Percentiles rank a stretch among this genome's conserved stretches.
These are phyloP conservation scores for Solanum hybrid DNA, from an alignment of 305 asterid species.

Conservation along the genomic window DNA sequence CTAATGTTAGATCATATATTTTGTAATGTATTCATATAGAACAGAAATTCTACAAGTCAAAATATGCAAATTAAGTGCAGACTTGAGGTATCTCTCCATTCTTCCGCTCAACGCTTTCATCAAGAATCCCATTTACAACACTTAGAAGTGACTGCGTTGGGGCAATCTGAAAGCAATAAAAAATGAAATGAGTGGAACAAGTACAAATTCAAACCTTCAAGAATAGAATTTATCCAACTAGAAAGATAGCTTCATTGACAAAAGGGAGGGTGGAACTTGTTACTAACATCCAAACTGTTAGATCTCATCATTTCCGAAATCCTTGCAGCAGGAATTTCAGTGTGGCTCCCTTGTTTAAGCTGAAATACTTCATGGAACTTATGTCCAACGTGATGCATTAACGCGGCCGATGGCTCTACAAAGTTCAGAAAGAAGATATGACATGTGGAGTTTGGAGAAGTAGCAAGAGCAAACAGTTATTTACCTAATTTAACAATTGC, in stretches of 20 bases:
- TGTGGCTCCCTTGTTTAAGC: conserved; percentile 57
- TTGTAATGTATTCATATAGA: neutral
- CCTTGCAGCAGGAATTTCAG: conserved; percentile 65
- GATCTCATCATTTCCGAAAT: conserved; percentile 87
- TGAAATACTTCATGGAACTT: conserved; percentile 80
- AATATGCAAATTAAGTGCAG: conserved; percentile 14
- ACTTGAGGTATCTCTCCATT: conserved; percentile 86
- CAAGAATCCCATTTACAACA: conserved; percentile 73
- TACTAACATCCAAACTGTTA: conserved; percentile 79
- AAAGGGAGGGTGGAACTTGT: neutral
- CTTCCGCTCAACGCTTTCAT: conserved; percentile 72
- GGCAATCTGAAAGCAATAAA: conserved; percentile 49
- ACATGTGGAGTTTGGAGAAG: neutral
- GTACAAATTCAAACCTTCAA: neutral
- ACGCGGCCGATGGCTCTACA: conserved; percentile 42
- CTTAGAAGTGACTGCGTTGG: conserved; percentile 86
- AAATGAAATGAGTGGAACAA: neutral
- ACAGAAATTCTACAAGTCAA: neutral
- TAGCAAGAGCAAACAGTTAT: neutral
- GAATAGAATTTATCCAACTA: neutral
- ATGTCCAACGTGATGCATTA: conserved; percentile 44
- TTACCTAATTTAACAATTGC: neutral
- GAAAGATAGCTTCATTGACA: neutral
- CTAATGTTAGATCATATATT: conserved; percentile 3
- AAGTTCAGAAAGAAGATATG: neutral